Evolutionary conservation across 805 yeast genomes (phyloP).

Genomic region (Ogataea minuta): DNA sequence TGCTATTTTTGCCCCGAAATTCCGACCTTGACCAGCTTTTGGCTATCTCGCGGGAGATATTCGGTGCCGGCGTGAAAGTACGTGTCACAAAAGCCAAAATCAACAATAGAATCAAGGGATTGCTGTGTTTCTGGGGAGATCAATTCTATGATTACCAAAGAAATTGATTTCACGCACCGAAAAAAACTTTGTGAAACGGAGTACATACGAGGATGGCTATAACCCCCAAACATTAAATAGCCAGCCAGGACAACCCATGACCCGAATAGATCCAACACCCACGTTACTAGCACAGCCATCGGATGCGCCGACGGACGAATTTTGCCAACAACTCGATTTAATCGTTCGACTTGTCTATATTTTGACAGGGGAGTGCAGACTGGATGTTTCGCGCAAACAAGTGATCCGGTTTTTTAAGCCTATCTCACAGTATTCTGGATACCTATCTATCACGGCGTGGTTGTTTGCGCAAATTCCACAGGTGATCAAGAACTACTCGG

Average conservation of each 20-base stretch:
- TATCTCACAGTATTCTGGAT: constrained; percentile 32
- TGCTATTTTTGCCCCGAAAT: constrained; percentile 63
- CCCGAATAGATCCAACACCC: constrained; percentile 7
- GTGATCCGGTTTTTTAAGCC: constrained; percentile 21
- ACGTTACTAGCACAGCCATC: background rate
- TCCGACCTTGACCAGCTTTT: constrained; percentile 52
- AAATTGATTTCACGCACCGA: constrained; percentile 1
- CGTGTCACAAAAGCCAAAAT: constrained; percentile 44
- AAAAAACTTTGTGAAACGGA: constrained; percentile 4
- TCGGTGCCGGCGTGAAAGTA: constrained; percentile 44
- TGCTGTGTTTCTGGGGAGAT: constrained; percentile 61
- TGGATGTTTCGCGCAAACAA: constrained; percentile 18
- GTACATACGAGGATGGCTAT: background rate
- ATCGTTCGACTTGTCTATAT: constrained; percentile 24
- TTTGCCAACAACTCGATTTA: constrained; percentile 23
- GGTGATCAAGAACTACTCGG: constrained; percentile 54
- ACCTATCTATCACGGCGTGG: constrained; percentile 56
- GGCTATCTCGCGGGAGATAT: constrained; percentile 42
- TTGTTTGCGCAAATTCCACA: constrained; percentile 75
- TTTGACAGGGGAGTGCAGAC: constrained; percentile 26
- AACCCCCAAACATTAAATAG: background rate
- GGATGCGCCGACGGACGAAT: constrained; percentile 11
- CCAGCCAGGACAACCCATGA: constrained; percentile 5
- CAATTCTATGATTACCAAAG: constrained; percentile 32
- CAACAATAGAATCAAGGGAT: constrained; percentile 49